Percentiles rank a stretch among this genome's conserved stretches.
phyloP scores from a whole-genome alignment of 2,329 filamentous ascomycete genomes.

The Coleophoma eucalyptorum region DNA sequence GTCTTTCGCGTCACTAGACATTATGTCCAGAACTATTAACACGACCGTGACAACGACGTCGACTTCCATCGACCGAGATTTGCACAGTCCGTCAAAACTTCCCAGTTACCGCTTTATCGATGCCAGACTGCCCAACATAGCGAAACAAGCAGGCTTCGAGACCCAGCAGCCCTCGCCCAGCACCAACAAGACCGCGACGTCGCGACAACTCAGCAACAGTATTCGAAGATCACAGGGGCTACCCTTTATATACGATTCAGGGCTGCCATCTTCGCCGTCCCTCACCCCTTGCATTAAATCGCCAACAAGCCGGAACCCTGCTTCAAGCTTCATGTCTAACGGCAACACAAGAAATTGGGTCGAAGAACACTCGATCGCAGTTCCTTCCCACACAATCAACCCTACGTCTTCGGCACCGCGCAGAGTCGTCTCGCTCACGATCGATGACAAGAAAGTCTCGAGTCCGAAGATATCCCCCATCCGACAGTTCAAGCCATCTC shows the following conservation, averaged over 20 bases:
- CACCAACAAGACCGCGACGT: too few relatives aligned
- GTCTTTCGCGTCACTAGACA: too few relatives aligned
- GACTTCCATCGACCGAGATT: not conserved
- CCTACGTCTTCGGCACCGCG: not conserved
- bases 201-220: too few relatives aligned
- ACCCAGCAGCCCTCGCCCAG: too few relatives aligned
- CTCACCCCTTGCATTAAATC: too few relatives aligned
- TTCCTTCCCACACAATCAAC: not conserved
- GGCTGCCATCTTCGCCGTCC: too few relatives aligned
- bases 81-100: not conserved
- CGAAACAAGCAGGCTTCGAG: not conserved
- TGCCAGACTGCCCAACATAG: not conserved
- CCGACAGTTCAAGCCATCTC: constrained; percentile 22
- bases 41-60: not conserved
- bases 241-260: too few relatives aligned
- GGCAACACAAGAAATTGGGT: not conserved
- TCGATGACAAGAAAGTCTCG: constrained; percentile 1
- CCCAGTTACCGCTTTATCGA: not conserved
- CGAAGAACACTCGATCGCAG: not conserved
- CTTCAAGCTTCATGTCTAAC: too few relatives aligned
- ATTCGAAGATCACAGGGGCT: too few relatives aligned
- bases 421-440: not conserved
- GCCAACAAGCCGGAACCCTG: too few relatives aligned
- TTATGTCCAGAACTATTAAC: too few relatives aligned
- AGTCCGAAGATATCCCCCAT: constrained; percentile 22